phyloP scores from a whole-genome alignment of 495 filamentous ascomycete genomes.

The Hypoxylon crocopeplum region DNA sequence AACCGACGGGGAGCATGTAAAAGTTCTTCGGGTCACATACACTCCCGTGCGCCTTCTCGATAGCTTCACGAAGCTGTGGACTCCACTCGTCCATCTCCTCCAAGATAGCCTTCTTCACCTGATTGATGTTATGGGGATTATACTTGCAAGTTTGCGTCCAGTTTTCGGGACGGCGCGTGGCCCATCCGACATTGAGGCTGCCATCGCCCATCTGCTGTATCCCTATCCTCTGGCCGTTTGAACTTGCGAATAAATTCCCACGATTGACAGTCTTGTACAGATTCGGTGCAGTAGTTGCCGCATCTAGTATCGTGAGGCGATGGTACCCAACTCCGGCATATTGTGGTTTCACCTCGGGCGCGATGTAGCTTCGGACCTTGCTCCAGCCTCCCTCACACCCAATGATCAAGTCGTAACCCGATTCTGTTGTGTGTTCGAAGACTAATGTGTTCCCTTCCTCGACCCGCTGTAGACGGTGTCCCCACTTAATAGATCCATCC shows the following conservation, averaged over 20 bases:
- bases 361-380: conserved; percentile 44
- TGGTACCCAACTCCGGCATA: conserved; percentile 49
- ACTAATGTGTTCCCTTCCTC: conserved; percentile 35
- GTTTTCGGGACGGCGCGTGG: conserved; percentile 37
- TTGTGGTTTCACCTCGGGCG: conserved; percentile 36
- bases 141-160: conserved; percentile 50
- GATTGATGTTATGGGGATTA: conserved; percentile 32
- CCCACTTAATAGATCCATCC: conserved; percentile 55
- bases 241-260: conserved; percentile 53
- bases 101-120: conserved; percentile 36
- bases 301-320: conserved; percentile 50
- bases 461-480: conserved; percentile 47
- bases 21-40: conserved; percentile 44
- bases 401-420: conserved; percentile 51
- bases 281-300: conserved; percentile 43
- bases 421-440: conserved; percentile 27
- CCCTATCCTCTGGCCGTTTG: conserved; percentile 46
- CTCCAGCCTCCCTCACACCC: conserved; percentile 57
- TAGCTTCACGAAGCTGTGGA: conserved; percentile 36
- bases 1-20: conserved; percentile 61
- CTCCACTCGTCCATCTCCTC: conserved; percentile 40
- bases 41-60: conserved; percentile 26
- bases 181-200: conserved; percentile 43
- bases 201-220: conserved; percentile 57
- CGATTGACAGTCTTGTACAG: conserved; percentile 50